Evolutionary conservation across 2,329 filamentous ascomycete genomes (phyloP).

Genomic region (Cladosporium velox): DNA sequence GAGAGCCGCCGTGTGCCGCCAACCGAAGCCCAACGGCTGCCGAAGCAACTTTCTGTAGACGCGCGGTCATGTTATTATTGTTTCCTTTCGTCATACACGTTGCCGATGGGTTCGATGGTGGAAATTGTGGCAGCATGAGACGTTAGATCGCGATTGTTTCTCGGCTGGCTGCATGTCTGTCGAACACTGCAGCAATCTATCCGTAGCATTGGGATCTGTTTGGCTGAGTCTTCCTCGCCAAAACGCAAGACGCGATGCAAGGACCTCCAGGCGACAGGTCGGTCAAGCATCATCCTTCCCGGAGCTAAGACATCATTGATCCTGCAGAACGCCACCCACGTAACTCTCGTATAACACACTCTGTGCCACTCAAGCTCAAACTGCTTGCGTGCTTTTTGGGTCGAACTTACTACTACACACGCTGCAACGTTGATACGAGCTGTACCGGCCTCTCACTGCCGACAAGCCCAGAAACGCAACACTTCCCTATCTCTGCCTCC

Average conservation of each 20-base stretch:
- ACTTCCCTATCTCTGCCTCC: not conserved
- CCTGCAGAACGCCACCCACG: conserved; percentile 17
- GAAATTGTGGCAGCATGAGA: not conserved
- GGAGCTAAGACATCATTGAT: not conserved
- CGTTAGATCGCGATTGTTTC: not conserved
- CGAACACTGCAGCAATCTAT: not conserved
- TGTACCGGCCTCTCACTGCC: not conserved
- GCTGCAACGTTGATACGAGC: not conserved
- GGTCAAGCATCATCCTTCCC: not conserved
- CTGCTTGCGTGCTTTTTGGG: not conserved
- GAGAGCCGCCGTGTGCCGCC: not conserved
- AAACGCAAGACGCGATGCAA: not conserved
- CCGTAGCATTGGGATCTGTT: not conserved
- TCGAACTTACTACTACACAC: not conserved
- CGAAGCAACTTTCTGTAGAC: not conserved
- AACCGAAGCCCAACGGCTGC: conserved; percentile 4
- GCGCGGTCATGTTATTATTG: conserved; percentile 1
- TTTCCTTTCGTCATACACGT: not conserved
- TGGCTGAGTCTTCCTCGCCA: not conserved
- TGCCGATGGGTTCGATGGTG: not conserved
- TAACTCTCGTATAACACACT: not conserved
- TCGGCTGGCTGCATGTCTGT: not conserved
- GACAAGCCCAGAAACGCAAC: not conserved
- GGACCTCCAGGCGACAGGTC: not conserved
- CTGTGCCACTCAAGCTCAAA: not conserved